Evolutionary conservation across 2,329 filamentous ascomycete genomes (phyloP), one percentile per base, ranked within the genome.

Genomic region (Clarireedia hainanense): DNA sequence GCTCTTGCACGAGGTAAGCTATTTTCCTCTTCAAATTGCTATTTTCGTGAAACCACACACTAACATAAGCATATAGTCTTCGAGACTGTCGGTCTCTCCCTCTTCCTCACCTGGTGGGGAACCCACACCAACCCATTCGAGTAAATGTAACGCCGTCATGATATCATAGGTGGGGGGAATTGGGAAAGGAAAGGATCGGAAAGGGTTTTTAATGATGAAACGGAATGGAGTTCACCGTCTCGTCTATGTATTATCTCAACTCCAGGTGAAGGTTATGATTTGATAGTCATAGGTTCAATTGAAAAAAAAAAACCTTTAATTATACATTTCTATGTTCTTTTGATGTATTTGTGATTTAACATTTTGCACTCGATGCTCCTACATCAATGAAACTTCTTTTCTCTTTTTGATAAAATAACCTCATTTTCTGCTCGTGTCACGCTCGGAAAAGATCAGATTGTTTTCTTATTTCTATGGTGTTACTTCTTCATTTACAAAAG

Each of bases 31-130:
- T 45, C 6, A 50, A 12, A 43, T 34, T 10, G 9, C 17, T 40
- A n/a, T 40, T n/a, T n/a, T n/a, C 24, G 23, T 23, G 14, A 48
- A 51, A 47, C 47, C 47, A 47, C n/a, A 40, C 46, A 30, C 9
- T 30, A 30, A 34, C 48, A 17, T 7, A 20, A 20, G 20, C n/a
- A n/a, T 5, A 43, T 43, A 43, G 76, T 94, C 65, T 82, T 96
- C 65, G 94, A 97, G 83, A 96, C 94, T 3, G 83, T 97, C 58
- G 94, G 92, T 62, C 82, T 97, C 57, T 91, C 88, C 61, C 72
- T 96, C 68, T 90, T 97, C 82, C 80, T 97, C 67, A 96, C 90
- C 71, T 97, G 89, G 88, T 97, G 92, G 92, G 92, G 92, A 69
- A 96, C 92, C 69, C 86, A 88, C 71, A 94, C 90, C 75, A 92